phyloP scores from a whole-genome alignment of 305 asterid species.

The Solanum hybrid region DNA sequence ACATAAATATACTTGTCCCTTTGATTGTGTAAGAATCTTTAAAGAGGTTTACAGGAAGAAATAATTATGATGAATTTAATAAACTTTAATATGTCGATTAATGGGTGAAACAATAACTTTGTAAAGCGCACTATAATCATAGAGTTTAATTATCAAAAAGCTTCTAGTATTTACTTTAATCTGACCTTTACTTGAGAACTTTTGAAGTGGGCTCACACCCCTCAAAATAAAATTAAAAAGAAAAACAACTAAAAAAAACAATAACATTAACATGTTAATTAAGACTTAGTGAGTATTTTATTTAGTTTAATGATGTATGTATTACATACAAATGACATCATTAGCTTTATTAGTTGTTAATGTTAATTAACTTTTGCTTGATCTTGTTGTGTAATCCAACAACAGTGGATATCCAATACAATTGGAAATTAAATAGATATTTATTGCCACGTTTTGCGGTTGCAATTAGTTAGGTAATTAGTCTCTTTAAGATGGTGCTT shows the following conservation, averaged over 20 bases:
- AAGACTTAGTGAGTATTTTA: not conserved
- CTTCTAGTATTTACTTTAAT: not conserved
- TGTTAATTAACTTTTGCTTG: not conserved
- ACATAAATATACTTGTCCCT: not conserved
- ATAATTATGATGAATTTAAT: not conserved
- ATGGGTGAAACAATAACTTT: not conserved
- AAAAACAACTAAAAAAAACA: not conserved
- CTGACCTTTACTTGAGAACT: not conserved
- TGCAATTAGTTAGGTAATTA: constrained; percentile 8
- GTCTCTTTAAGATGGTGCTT: constrained; percentile 20
- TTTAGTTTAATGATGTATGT: constrained; percentile 20
- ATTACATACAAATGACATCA: constrained; percentile 17
- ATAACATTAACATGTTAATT: not conserved
- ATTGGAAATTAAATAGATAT: not conserved
- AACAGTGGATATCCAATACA: not conserved
- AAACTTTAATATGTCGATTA: not conserved
- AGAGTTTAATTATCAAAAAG: constrained; percentile 13
- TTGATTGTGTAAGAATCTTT: not conserved
- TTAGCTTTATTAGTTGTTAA: not conserved
- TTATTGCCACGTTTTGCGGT: not conserved
- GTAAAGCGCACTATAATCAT: constrained; percentile 11
- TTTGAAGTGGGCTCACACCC: not conserved
- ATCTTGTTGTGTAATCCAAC: not conserved
- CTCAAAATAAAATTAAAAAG: not conserved
- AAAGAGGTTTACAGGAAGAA: not conserved